Base-by-base conservation (phyloP, 2,329 filamentous ascomycete genomes). In the Byssoonygena ceratinophila region DNA sequence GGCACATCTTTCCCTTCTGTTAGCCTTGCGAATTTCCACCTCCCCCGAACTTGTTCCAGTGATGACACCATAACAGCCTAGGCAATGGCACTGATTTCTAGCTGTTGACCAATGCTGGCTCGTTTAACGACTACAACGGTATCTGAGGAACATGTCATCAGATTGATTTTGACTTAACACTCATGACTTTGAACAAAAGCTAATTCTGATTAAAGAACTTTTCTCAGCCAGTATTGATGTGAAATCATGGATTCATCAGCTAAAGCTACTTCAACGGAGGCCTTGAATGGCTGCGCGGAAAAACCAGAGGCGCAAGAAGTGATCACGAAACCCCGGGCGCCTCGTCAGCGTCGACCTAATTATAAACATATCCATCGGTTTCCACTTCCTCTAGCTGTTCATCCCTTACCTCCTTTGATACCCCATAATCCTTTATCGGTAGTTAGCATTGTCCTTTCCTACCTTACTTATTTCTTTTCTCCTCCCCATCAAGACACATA, bases 61-160 rank as follows among this genome's bases (percentile, higher is more conserved):
- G 73, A 75, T 75, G 72, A 75, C 66, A 64, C 61, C 58, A 63
- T 64, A 63, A 59, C 59, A 64, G 68, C 70, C 69, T 67, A 75
- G 72, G 66, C 68, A 69, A 64, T 63, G 66, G 68, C 71, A 73
- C 66, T 74, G 71, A 74, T 74, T 76, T 76, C 73, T 71, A 68
- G 71, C 71, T 66, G 64, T 67, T 66, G 68, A 51, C 69, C 73
- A 58, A 68, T 76, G 73, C 66, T 68, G 64, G 68, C 64, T 76
- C 74, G 74, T 77, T 77, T 80, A 83, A 84, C 69, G 86, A 92
- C 87, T 92, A 92, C 86, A 91, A 92, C 87, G 87, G 87, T 92
- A 92, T 92, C 87, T 92, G 87, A 92, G 79, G 77, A 75, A 75
- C 51, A 48, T 49, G 57, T 4, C 27, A 29, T 9, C n/a, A n/a